These are phyloP conservation scores for Pleurostoma richardsiae DNA, from an alignment of 2,329 filamentous ascomycete species.

Conservation along the genomic window DNA sequence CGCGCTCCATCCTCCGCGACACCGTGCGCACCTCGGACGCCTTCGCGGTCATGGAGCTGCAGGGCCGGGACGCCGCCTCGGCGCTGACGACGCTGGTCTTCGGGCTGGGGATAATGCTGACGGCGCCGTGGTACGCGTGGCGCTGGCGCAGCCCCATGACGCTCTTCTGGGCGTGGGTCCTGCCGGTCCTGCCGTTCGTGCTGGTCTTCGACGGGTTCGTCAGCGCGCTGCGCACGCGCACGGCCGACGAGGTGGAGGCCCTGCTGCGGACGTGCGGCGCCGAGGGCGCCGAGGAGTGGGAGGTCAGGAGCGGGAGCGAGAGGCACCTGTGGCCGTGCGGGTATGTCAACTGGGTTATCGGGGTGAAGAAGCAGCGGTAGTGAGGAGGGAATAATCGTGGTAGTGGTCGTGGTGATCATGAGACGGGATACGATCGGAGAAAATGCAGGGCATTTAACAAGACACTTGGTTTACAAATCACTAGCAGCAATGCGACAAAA, in stretches of 20 bases:
- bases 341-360: conserved; percentile 47
- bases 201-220: conserved; percentile 65
- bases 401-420: too few relatives aligned
- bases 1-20: conserved; percentile 55
- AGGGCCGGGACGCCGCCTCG: conserved; percentile 55
- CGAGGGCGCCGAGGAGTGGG: conserved; percentile 35
- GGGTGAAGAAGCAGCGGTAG: conserved; percentile 26
- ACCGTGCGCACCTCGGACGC: conserved; percentile 61
- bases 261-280: conserved; percentile 51
- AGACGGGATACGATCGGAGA: too few relatives aligned
- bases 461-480: too few relatives aligned
- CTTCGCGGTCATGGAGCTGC: conserved; percentile 71
- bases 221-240: conserved; percentile 63
- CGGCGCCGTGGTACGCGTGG: conserved; percentile 48
- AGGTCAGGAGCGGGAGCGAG: conserved; percentile 40
- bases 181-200: conserved; percentile 64
- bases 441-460: too few relatives aligned
- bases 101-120: conserved; percentile 43
- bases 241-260: conserved; percentile 56
- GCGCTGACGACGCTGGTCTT: conserved; percentile 48
- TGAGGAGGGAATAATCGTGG: not conserved
- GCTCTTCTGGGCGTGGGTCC: conserved; percentile 60
- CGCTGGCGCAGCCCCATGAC: conserved; percentile 47
- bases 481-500: too few relatives aligned
- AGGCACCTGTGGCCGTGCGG: conserved; percentile 46